Evolutionary conservation across 441 rosid species (phyloP).

Genomic region (Bocquillonia castaneifolia): DNA sequence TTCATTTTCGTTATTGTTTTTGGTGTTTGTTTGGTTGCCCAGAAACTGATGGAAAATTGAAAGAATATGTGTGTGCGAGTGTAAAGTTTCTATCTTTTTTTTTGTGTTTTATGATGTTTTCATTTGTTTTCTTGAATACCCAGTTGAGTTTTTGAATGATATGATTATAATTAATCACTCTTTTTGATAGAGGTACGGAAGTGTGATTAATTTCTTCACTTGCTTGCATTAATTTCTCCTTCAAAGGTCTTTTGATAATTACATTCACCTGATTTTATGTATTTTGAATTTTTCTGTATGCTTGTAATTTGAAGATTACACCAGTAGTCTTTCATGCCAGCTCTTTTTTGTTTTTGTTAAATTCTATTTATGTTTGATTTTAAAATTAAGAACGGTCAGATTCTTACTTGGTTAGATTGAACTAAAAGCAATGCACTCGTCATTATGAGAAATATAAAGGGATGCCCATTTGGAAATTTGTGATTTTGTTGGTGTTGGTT

Average conservation of each 20-base stretch:
- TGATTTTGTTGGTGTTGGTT: background rate
- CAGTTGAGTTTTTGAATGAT: background rate
- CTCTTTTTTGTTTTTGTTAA: background rate
- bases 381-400: background rate
- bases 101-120: background rate
- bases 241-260: background rate
- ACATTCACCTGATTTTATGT: background rate
- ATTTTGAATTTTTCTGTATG: no score
- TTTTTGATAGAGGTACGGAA: background rate
- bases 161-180: background rate
- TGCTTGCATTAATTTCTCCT: background rate
- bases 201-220: background rate
- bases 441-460: background rate
- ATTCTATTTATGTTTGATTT: background rate
- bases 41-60: constrained; percentile 9
- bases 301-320: background rate
- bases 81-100: constrained; percentile 8
- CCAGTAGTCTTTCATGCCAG: background rate
- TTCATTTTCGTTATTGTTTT: background rate
- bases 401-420: background rate
- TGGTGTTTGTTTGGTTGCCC: constrained; percentile 13
- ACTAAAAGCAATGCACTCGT: constrained; percentile 2
- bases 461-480: background rate
- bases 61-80: no score
- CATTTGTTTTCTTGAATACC: background rate